Evolutionary conservation across 768 basidiomycete species (phyloP), one percentile per base, ranked within the genome.

Genomic region (Tricholoma terreum): DNA sequence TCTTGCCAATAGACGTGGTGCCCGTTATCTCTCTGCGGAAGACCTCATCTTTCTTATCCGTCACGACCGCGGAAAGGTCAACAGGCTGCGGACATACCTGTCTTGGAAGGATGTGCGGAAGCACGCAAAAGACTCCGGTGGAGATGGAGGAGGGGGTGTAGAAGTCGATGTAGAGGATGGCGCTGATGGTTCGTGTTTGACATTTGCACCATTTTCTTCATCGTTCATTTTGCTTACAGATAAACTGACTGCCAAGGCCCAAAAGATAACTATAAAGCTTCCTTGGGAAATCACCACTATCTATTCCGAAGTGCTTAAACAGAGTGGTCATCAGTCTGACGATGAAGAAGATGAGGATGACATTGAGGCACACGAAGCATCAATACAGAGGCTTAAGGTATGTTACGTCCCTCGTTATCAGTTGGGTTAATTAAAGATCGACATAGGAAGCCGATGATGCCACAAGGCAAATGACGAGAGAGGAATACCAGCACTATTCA

Each of bases 51-150:
- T 97, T 63, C 87, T 97, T 67, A 94, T 98, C 66, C 87, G 95
- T 5, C 89, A 96, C 64, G 95, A 98, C 74, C 77, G 91, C 61
- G 90, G 89, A 7, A 97, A 96, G 71, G 92, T 98, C 60, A 96
- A 97, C 73, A 81, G 95, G 43, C 77, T 98, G 27, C 76, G 93
- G 33, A 96, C 92, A 9, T 98, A 97, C 67, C 81, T 98, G 21
- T 92, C 91, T 0, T 98, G 95, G 95, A 97, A 96, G 66, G 95
- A 97, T 62, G 95, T 98, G 15, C 84, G 95, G 12, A 97, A 96
- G 65, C 91, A 93, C 58, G 93, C 93, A 4, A 96, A 96, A 69
- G 92, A 97, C 65, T 85, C 87, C 21, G 90, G 87, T 40, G 92
- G 89, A 9, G 90, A 89, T 57, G 90, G 84, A 2, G 90, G 84